A percentile compares a stretch with the other conserved stretches of the same genome.
Evolutionary conservation across 257 asterid genomes (phyloP).

Genomic region (Solanum appendiculatum): DNA sequence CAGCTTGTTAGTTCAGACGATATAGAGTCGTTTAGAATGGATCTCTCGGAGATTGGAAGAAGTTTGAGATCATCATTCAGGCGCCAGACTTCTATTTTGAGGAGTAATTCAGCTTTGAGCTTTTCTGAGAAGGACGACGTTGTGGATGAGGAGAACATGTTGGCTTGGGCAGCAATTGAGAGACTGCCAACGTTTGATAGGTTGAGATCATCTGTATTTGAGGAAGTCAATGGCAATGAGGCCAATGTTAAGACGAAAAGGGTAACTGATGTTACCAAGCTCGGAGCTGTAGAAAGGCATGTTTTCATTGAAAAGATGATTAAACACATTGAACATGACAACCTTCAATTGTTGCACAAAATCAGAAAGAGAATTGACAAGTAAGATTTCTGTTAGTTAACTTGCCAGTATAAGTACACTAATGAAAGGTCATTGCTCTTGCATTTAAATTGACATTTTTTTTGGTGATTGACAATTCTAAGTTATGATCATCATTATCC

Average conservation of each 20-base stretch:
- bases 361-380: conserved; percentile 37
- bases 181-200: conserved; percentile 15
- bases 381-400: conserved; percentile 12
- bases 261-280: conserved; percentile 36
- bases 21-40: conserved; percentile 13
- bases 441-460: background rate
- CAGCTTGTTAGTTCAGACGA: conserved; percentile 7
- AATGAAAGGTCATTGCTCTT: background rate
- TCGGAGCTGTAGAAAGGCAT: conserved; percentile 27
- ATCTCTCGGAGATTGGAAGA: conserved; percentile 10
- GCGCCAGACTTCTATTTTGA: background rate
- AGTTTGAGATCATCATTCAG: conserved; percentile 14
- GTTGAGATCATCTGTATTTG: conserved; percentile 14
- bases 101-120: conserved; percentile 1
- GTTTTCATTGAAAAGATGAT: conserved; percentile 38
- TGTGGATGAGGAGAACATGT: conserved; percentile 3
- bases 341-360: conserved; percentile 29
- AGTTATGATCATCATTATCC: background rate
- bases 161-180: conserved; percentile 22
- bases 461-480: background rate
- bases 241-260: conserved; percentile 13
- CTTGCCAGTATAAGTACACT: background rate
- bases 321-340: conserved; percentile 38
- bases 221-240: conserved; percentile 11
- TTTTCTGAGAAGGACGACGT: background rate